Evolutionary conservation across 2,329 filamentous ascomycete species (phyloP), one percentile per base, ranked within the genome.

Genomic region (Aureobasidium sp.): DNA sequence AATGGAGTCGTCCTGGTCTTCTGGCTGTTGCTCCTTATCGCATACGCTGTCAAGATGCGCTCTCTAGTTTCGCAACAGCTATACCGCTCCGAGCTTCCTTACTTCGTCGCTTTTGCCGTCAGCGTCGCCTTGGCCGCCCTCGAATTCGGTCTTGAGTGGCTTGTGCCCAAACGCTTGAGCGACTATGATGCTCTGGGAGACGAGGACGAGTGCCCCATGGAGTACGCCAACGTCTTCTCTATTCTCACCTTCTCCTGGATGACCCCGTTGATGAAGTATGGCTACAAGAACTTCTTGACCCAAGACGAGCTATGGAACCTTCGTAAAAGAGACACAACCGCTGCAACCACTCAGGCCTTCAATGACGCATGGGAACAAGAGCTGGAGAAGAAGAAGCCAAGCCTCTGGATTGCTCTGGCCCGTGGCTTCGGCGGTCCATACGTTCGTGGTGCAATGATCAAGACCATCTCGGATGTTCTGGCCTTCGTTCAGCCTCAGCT

Each of bases 221-320:
- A 97, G 75, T 96, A 96, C 73, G 92, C 94, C 14, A 91, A 93
- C 64, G 81, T 97, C 58, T 99, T 99, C 77, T 96, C 93, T 4
- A 85, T 90, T 56, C 82, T 99, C 49, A 96, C 93, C 0, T 99
- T 99, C 74, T 87, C 89, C 61, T 99, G 94, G 94, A 97, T 99
- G 93, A 97, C 94, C 0, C 92, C 94, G 0, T 79, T 99, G 84
- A 99, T 99, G 94, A 91, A 87, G 71, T 88, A 88, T 71, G 94
- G 94, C 1, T 97, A 99, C 79, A 90, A 88, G 71, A 85, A 92
- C 63, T 99, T 86, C 73, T 80, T 99, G 65, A 96, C 91, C 1
- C 91, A 97, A 73, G 90, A 97, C 66, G 93, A 99, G 74, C 82
- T 99, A 27, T 99, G 95, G 95, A 93, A 91, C 64, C 79, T 99